Evolutionary conservation across 768 basidiomycete genomes (phyloP), one percentile per base, ranked within the genome.

Genomic region (Trametes gibbosa): DNA sequence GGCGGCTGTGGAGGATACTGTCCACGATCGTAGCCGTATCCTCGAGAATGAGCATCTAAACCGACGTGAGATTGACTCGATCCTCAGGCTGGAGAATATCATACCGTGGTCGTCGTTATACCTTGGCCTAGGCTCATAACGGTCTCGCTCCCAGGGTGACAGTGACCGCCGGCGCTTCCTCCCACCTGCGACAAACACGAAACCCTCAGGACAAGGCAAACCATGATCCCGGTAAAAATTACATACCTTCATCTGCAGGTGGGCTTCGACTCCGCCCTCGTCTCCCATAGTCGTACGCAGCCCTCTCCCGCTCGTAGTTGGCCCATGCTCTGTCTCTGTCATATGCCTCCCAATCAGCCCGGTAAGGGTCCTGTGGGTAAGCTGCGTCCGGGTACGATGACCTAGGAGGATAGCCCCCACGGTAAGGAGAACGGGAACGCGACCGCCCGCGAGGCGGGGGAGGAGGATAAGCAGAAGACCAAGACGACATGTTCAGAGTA

Each of bases 21-120:
- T n/a, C 81, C 72, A 0, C 86, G 83, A 39, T 84, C 81, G 67
- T 85, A 86, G 5, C 85, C 81, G 61, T 85, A 84, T 2, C 77
- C 70, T 52, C 86, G 84, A 40, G 87, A 83, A 70, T 88, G 86
- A 24, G 83, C 68, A 71, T 91, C 87, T 90, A 63, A 16, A 65
- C 47, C 46, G 17, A 42, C 48, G 50, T 29, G 63, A 34, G 65
- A 53, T 69, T 12, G 56, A 47, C 55, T 54, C 23, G 14, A 42
- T 14, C 48, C 45, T 5, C 41, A 24, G 46, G 49, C 51, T 43
- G 23, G 37, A 14, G 41, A 37, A 9, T 8, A 3, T 58, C 79
- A 75, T 79, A 92, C 91, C 90, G 72, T 86, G 87, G 66, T 92
- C 89, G 51, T 94, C 92, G 58, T 75, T 84, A 68, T 90, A 91